Conservation (phyloP, 1,139 yeast genomes). For the Debaryomycetaceae sp. region DNA sequence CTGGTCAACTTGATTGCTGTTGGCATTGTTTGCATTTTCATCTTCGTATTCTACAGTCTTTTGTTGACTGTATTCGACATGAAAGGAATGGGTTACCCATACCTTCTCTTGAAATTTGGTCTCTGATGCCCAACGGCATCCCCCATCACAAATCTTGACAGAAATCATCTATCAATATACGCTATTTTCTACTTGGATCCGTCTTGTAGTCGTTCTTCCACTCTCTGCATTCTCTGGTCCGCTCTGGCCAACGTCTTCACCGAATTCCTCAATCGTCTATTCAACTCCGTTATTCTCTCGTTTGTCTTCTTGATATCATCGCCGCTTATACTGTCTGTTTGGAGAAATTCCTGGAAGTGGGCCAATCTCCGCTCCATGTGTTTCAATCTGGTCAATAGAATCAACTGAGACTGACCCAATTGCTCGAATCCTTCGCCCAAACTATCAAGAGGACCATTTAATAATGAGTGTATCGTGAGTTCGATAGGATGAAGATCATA, state of each 20-base stretch:
- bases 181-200: not conserved
- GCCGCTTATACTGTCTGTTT: constrained; percentile 11
- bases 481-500: constrained; percentile 52
- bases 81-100: constrained; percentile 67
- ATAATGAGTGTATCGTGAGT: constrained; percentile 50
- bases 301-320: constrained; percentile 11
- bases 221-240: not conserved
- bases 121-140: not conserved
- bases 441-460: constrained; percentile 52
- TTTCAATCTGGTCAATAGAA: constrained; percentile 46
- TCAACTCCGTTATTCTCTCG: not conserved
- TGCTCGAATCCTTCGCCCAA: constrained; percentile 50
- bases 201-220: not conserved
- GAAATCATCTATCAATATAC: not conserved
- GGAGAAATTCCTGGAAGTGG: constrained; percentile 19
- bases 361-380: constrained; percentile 37
- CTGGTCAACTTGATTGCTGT: constrained; percentile 45
- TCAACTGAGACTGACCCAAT: constrained; percentile 55
- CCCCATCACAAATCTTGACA: not conserved
- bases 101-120: constrained; percentile 19
- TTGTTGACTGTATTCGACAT: constrained; percentile 52
- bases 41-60: constrained; percentile 52
- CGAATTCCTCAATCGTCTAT: not conserved
- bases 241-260: not conserved
- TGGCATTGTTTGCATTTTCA: constrained; percentile 29